phyloP scores from a whole-genome alignment of 2,329 filamentous ascomycete genomes.

The Coleophoma crateriformis region DNA sequence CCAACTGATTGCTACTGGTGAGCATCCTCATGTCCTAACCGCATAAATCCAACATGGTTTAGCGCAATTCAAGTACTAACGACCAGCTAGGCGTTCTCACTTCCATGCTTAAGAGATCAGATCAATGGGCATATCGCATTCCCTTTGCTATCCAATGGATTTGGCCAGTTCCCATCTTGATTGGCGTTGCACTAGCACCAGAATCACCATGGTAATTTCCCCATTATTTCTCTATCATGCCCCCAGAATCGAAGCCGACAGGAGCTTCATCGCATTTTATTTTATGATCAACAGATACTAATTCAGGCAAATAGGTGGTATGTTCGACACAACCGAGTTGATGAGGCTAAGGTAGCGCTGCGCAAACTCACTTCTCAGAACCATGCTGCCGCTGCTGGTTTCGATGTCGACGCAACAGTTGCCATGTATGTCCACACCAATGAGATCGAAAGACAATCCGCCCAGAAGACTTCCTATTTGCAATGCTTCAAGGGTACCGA shows the following conservation, averaged over 20 bases:
- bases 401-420: conserved; percentile 24
- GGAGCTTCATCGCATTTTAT: too few relatives aligned
- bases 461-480: conserved; percentile 36
- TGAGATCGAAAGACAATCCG: conserved; percentile 41
- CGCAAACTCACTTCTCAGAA: conserved; percentile 31
- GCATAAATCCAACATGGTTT: too few relatives aligned
- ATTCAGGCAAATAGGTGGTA: conserved; percentile 21
- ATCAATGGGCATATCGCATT: conserved; percentile 39
- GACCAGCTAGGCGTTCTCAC: conserved; percentile 32
- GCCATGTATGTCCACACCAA: conserved; percentile 51
- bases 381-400: conserved; percentile 7
- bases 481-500: conserved; percentile 45
- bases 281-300: too few relatives aligned
- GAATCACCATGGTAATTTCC: conserved; percentile 37
- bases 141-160: conserved; percentile 44
- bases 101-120: conserved; percentile 31
- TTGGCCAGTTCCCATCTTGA: conserved; percentile 39
- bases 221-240: too few relatives aligned
- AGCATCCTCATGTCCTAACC: too few relatives aligned
- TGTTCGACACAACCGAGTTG: conserved; percentile 34
- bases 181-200: conserved; percentile 38
- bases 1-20: conserved; percentile 36
- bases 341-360: conserved; percentile 38
- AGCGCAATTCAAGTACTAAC: too few relatives aligned
- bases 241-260: too few relatives aligned